Percentiles rank a stretch among this genome's conserved stretches.
Conservation (phyloP, 2,329 filamentous ascomycete species). For the Penicillium sp. region DNA sequence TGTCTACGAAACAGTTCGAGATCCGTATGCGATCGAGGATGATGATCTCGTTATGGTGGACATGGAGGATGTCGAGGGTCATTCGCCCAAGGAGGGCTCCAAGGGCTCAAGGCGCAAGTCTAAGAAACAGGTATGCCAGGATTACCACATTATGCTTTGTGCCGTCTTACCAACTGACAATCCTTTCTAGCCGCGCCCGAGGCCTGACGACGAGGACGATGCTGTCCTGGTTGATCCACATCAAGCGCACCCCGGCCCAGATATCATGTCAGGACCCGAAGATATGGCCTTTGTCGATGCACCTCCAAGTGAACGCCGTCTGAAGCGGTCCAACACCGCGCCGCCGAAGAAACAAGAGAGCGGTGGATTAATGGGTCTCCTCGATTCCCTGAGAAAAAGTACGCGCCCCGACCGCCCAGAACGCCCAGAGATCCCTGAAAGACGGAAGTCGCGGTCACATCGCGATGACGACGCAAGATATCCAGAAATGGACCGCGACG, state of each 20-base stretch:
- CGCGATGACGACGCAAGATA: constrained; percentile 36
- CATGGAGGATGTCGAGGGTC: constrained; percentile 40
- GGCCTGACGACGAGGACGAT: constrained; percentile 46
- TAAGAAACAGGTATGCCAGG: constrained; percentile 36
- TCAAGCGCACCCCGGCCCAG: constrained; percentile 44
- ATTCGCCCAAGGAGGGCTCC: constrained; percentile 32
- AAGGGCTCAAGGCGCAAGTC: constrained; percentile 37
- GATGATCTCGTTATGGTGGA: constrained; percentile 62
- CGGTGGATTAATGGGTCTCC: constrained; percentile 59
- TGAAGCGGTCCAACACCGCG: constrained; percentile 61
- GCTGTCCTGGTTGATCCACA: constrained; percentile 54
- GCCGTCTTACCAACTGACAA: neutral
- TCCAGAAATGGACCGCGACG: constrained; percentile 38
- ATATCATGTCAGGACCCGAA: constrained; percentile 48
- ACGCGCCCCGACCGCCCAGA: constrained; percentile 14
- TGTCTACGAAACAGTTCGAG: constrained; percentile 35
- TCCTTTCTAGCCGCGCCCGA: constrained; percentile 31
- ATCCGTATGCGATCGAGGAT: constrained; percentile 63
- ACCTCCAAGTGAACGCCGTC: constrained; percentile 48
- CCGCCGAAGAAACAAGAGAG: constrained; percentile 58
- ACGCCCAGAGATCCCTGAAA: constrained; percentile 32
- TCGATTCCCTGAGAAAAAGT: constrained; percentile 49
- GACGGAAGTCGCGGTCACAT: constrained; percentile 37
- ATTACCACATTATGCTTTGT: neutral
- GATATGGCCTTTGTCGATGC: constrained; percentile 53